Evolutionary conservation across 768 basidiomycete genomes (phyloP).

Genomic region (Boletus pseudopeckii): DNA sequence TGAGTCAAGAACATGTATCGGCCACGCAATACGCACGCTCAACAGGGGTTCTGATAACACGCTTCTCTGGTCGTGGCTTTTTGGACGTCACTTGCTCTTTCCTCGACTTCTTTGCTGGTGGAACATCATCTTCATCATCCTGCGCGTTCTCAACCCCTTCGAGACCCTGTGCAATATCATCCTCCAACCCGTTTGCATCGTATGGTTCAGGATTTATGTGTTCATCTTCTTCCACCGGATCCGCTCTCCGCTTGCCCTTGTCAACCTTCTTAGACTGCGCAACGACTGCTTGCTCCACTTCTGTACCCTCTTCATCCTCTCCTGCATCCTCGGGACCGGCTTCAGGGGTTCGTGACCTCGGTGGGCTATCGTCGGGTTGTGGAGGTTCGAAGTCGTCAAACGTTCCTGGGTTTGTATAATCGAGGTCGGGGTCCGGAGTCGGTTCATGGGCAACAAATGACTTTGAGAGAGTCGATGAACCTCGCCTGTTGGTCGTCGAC

Average conservation of each 20-base stretch:
- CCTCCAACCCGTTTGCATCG: conserved; percentile 33
- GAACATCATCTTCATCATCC: conserved; percentile 39
- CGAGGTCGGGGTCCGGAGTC: conserved; percentile 22
- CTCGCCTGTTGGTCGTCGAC: conserved; percentile 33
- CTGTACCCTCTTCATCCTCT: conserved; percentile 25
- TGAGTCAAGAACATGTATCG: conserved; percentile 4
- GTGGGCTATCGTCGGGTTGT: conserved; percentile 26
- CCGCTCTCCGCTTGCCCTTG: conserved; percentile 42
- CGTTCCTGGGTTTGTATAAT: conserved; percentile 19
- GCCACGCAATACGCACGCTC: conserved; percentile 23
- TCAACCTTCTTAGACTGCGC: conserved; percentile 24
- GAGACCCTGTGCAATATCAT: conserved; percentile 41
- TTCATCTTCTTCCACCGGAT: conserved; percentile 14
- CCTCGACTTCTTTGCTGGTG: conserved; percentile 27
- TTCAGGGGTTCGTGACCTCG: conserved; percentile 43
- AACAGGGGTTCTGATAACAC: conserved; percentile 9
- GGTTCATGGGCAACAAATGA: conserved; percentile 21
- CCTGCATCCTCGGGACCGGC: conserved; percentile 44
- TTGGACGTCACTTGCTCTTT: conserved; percentile 27
- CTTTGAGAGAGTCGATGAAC: conserved; percentile 34
- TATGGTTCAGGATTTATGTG: conserved; percentile 6
- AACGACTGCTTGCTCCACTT: conserved; percentile 33
- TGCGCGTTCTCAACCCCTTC: conserved; percentile 52
- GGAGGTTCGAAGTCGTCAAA: conserved; percentile 30
- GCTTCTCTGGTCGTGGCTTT: conserved; percentile 26